Conservation (phyloP, 192 early-diverging fungal species). For the Blastocladiella britannica region DNA sequence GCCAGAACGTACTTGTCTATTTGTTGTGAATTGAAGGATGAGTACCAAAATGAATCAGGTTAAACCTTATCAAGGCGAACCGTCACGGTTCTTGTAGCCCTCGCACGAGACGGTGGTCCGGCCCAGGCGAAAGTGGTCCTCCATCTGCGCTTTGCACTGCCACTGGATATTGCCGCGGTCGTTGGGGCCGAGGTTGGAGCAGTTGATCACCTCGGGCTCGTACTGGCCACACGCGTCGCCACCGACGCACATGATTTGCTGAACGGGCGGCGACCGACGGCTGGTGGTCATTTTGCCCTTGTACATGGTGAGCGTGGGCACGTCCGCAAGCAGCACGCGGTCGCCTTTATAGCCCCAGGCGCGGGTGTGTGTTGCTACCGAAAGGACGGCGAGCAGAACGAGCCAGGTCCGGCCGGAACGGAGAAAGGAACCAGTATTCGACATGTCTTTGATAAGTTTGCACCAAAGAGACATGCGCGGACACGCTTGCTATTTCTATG, state of each 20-base stretch:
- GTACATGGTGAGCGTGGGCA: constrained; percentile 14
- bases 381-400: neutral
- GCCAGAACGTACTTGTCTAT: constrained; percentile 21
- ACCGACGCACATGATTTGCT: constrained; percentile 18
- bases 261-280: constrained; percentile 13
- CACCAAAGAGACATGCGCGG: no score
- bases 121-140: constrained; percentile 15
- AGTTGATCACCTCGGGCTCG: constrained; percentile 15
- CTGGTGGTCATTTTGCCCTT: constrained; percentile 15
- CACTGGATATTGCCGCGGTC: constrained; percentile 14
- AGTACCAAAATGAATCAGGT: no score
- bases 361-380: neutral
- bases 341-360: no score
- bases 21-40: no score
- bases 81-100: constrained; percentile 16
- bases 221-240: constrained; percentile 13
- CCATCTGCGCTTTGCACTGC: constrained; percentile 21
- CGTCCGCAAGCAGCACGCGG: constrained; percentile 10
- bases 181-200: constrained; percentile 1
- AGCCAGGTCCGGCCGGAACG: no score
- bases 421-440: no score
- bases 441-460: no score
- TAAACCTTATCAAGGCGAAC: no score
- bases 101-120: constrained; percentile 22
- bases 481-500: no score